Percentiles rank a stretch among this genome's conserved stretches.
Conservation (phyloP, 1,139 yeast species). For the Yarrowia galli region DNA sequence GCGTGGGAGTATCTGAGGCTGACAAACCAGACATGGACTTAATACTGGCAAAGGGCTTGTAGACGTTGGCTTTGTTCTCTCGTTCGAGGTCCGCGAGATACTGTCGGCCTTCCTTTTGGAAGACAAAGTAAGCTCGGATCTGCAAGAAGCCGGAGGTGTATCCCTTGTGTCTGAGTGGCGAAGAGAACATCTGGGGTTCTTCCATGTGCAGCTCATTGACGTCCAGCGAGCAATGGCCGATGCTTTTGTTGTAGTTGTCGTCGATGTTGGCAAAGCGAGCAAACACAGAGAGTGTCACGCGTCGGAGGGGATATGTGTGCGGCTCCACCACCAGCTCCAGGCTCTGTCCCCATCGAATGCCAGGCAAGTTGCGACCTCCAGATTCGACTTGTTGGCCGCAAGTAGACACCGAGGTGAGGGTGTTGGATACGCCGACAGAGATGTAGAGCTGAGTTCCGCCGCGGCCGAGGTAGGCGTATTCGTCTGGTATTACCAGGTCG, state of each 20-base stretch:
- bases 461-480: not conserved
- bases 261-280: constrained; percentile 12
- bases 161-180: constrained; percentile 9
- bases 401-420: constrained; percentile 16
- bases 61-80: not conserved
- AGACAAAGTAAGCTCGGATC: constrained; percentile 9
- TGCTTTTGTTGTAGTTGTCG: constrained; percentile 34
- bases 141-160: constrained; percentile 2
- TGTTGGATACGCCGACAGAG: constrained; percentile 22
- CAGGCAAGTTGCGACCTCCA: constrained; percentile 7
- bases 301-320: constrained; percentile 13
- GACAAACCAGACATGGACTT: constrained; percentile 9
- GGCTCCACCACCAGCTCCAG: constrained; percentile 23
- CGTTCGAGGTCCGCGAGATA: constrained; percentile 15
- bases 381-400: not conserved
- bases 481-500: constrained; percentile 27
- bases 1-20: not conserved
- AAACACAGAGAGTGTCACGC: constrained; percentile 29
- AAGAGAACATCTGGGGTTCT: not conserved
- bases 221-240: constrained; percentile 18
- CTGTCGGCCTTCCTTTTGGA: not conserved
- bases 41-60: constrained; percentile 22
- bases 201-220: constrained; percentile 25
- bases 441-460: constrained; percentile 4
- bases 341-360: constrained; percentile 15